Percentiles rank a stretch among this genome's conserved stretches.
Conservation (phyloP, 2,329 filamentous ascomycete genomes). For the Beauveria varroae region DNA sequence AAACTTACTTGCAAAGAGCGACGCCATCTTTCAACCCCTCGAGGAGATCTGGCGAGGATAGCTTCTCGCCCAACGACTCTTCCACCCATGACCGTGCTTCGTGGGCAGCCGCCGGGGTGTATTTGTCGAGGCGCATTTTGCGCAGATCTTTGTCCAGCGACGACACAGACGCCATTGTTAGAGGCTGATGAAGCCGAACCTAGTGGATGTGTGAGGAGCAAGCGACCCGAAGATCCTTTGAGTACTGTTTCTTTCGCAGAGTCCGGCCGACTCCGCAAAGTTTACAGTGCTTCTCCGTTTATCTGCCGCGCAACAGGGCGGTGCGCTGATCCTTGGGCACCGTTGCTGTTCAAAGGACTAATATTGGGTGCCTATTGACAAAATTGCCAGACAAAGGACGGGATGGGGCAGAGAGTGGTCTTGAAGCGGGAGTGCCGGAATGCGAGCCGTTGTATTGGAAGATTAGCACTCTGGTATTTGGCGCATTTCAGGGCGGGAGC, state of each 20-base stretch:
- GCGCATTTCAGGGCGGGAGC: slow-evolving; percentile 11
- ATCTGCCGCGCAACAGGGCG: neutral
- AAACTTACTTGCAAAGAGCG: slow-evolving; percentile 76
- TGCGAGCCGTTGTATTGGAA: slow-evolving; percentile 10
- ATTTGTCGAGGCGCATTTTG: slow-evolving; percentile 84
- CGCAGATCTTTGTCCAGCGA: slow-evolving; percentile 94
- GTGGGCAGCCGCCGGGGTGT: slow-evolving; percentile 82
- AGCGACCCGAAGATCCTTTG: neutral
- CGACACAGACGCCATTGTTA: slow-evolving; percentile 79
- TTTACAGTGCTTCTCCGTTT: neutral
- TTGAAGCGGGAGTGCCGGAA: slow-evolving; percentile 10
- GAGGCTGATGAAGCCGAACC: neutral
- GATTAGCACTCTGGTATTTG: slow-evolving; percentile 13
- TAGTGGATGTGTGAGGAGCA: neutral
- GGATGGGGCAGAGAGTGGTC: neutral
- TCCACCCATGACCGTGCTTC: slow-evolving; percentile 86
- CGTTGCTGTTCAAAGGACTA: neutral
- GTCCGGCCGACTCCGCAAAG: neutral
- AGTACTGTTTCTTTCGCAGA: neutral
- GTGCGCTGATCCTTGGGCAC: neutral
- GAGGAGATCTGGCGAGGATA: slow-evolving; percentile 70
- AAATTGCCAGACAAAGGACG: neutral
- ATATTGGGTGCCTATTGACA: neutral
- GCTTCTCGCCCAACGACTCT: slow-evolving; percentile 62
- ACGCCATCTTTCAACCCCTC: slow-evolving; percentile 86